Evolutionary conservation across 2,329 filamentous ascomycete species (phyloP), one percentile per base, ranked within the genome.

Genomic region (Sclerotinia nivalis): DNA sequence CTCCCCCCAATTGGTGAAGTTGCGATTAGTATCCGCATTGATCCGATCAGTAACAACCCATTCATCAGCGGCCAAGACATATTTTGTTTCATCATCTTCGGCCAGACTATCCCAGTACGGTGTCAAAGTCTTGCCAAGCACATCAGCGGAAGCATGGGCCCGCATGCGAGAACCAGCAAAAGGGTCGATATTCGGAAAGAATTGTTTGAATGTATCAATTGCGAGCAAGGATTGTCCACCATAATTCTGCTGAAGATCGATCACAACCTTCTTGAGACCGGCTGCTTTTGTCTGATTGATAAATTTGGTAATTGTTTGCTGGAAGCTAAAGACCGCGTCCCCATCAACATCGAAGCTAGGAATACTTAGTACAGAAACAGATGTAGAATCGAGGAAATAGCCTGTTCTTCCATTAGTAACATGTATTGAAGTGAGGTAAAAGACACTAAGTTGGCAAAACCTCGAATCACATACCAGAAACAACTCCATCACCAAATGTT

Each of bases 191-290:
- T 69, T 73, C 20, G 78, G 77, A 59, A 79, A 78, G 71, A 78
- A 77, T 40, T 82, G 76, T 12, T 79, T 78, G 75, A 89, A 89
- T 0, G 84, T 74, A 56, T 85, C 82, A 58, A 81, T 82, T 1
- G 83, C 85, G 80, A 89, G 89, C 37, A 90, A 81, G n/a, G 85
- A 82, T 10, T 88, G 76, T 0, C 89, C 89, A 40, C 89, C 89
- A 1, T 80, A 81, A 72, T 91, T 92, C 9, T 80, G 82, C 5
- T 86, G 83, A 6, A 91, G 74, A 72, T 91, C 89, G 70, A 91
- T 86, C 54, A 91, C 82, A 4, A 91, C 80, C 75, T 86, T 87
- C 20, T 81, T 84, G 75, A 87, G 87, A 2, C 82, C 81, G 0
- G 80, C 79, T 4, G 77, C 73, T 65, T 82, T 81, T 25, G 82